Percentiles rank a stretch among this genome's conserved stretches.
Conservation (phyloP, 495 filamentous ascomycete species). For the Podospora fimiseda region DNA sequence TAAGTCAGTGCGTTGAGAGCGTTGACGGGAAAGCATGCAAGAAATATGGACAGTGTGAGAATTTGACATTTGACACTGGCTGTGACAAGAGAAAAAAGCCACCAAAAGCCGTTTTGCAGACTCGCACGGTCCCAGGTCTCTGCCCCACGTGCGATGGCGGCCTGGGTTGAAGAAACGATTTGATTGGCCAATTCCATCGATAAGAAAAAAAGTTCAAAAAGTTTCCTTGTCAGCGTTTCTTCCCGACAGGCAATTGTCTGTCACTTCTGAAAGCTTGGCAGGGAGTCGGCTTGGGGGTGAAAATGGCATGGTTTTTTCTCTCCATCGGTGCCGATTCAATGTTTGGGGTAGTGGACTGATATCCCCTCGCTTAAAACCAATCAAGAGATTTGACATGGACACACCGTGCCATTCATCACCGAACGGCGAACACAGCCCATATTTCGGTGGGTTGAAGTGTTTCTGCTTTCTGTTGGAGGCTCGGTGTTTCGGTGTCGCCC, state of each 20-base stretch:
- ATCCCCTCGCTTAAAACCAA: too few species aligned
- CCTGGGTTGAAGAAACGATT: background rate
- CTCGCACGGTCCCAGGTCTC: too few species aligned
- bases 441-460: too few species aligned
- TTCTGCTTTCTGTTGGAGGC: background rate
- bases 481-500: background rate
- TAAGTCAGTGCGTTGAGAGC: too few species aligned
- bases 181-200: conserved; percentile 1
- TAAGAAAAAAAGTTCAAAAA: background rate
- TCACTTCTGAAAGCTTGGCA: background rate
- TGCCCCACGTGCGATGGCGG: background rate
- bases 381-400: too few species aligned
- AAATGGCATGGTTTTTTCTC: background rate
- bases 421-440: too few species aligned
- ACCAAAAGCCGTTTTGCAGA: background rate
- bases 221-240: background rate
- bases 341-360: too few species aligned
- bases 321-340: too few species aligned
- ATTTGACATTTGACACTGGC: background rate
- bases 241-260: background rate
- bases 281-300: background rate
- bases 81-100: background rate
- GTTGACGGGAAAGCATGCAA: too few species aligned
- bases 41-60: background rate
- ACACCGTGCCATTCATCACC: too few species aligned